Evolutionary conservation across 495 filamentous ascomycete species (phyloP).

Genomic region (Clavariopsis aquatica): DNA sequence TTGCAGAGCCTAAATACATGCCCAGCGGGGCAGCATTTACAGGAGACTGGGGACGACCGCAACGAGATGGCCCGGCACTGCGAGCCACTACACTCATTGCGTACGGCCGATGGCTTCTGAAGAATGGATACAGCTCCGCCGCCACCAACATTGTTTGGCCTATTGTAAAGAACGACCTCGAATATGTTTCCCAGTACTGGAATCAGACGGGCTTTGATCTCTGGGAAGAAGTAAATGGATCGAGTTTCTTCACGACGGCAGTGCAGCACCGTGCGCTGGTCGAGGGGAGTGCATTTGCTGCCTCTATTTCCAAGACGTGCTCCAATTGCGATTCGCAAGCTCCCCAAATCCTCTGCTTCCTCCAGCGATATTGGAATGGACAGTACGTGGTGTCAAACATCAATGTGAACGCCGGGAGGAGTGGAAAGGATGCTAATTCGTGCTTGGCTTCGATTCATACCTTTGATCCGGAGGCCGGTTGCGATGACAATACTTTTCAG

Average conservation of each 20-base stretch:
- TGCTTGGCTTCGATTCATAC: slow-evolving; percentile 63
- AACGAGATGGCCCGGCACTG: slow-evolving; percentile 70
- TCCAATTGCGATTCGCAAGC: slow-evolving; percentile 55
- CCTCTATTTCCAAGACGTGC: slow-evolving; percentile 50
- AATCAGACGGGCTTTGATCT: slow-evolving; percentile 68
- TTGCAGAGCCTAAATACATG: slow-evolving; percentile 64
- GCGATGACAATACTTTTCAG: slow-evolving; percentile 61
- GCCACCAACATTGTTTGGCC: slow-evolving; percentile 57
- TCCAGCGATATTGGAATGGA: slow-evolving; percentile 64
- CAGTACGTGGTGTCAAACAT: slow-evolving; percentile 60
- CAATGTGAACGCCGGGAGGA: slow-evolving; percentile 51
- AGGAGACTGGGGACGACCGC: slow-evolving; percentile 68
- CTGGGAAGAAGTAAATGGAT: slow-evolving; percentile 69
- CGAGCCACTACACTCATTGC: slow-evolving; percentile 61
- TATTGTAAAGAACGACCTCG: slow-evolving; percentile 65
- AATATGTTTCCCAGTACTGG: slow-evolving; percentile 74
- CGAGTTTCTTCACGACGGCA: slow-evolving; percentile 61
- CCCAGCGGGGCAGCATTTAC: slow-evolving; percentile 62
- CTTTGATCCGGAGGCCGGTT: slow-evolving; percentile 62
- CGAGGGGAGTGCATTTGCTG: slow-evolving; percentile 64
- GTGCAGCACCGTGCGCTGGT: slow-evolving; percentile 57
- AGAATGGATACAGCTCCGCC: slow-evolving; percentile 52
- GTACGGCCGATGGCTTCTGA: slow-evolving; percentile 49
- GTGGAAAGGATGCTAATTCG: slow-evolving; percentile 64
- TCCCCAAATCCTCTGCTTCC: slow-evolving; percentile 62